Evolutionary conservation across 83 land plant species (phyloP).

Genomic region (Thuja plicata): DNA sequence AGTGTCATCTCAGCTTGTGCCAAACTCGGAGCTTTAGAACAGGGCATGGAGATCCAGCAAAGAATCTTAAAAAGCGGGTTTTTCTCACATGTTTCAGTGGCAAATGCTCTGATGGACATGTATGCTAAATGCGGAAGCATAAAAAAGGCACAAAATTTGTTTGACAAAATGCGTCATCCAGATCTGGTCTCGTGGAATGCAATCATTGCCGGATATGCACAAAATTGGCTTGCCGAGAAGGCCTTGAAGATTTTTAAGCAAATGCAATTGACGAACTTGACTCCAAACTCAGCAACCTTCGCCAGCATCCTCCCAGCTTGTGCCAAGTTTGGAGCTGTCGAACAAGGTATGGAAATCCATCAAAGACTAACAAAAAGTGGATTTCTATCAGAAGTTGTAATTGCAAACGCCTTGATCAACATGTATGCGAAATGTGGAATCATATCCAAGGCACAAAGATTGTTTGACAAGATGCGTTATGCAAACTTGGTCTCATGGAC

Average conservation of each 20-base stretch:
- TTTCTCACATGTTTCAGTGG: slow-evolving; percentile 24
- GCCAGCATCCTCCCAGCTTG: slow-evolving; percentile 4
- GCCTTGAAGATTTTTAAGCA: background rate
- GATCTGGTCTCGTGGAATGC: slow-evolving; percentile 66
- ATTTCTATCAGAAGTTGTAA: background rate
- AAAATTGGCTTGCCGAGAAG: slow-evolving; percentile 32
- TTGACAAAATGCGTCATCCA: slow-evolving; percentile 24
- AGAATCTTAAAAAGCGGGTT: slow-evolving; percentile 29
- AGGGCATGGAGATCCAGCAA: slow-evolving; percentile 57
- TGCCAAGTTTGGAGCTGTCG: background rate
- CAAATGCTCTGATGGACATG: slow-evolving; percentile 51
- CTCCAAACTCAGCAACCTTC: background rate
- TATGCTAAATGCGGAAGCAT: slow-evolving; percentile 64
- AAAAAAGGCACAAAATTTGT: slow-evolving; percentile 32
- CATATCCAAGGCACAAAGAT: background rate
- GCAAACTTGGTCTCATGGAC: slow-evolving; percentile 5
- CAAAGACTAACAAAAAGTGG: background rate
- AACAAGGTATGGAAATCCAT: slow-evolving; percentile 6
- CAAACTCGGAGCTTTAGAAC: slow-evolving; percentile 30
- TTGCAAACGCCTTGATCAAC: background rate
- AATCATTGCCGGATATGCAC: slow-evolving; percentile 44
- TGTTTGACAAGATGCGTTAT: background rate
- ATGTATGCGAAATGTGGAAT: slow-evolving; percentile 10
- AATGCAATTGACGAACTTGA: background rate
- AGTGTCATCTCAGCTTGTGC: slow-evolving; percentile 59